Evolutionary conservation across 257 asterid genomes (phyloP), one percentile per base, ranked within the genome.

Genomic region (Cynanchum wilfordii): DNA sequence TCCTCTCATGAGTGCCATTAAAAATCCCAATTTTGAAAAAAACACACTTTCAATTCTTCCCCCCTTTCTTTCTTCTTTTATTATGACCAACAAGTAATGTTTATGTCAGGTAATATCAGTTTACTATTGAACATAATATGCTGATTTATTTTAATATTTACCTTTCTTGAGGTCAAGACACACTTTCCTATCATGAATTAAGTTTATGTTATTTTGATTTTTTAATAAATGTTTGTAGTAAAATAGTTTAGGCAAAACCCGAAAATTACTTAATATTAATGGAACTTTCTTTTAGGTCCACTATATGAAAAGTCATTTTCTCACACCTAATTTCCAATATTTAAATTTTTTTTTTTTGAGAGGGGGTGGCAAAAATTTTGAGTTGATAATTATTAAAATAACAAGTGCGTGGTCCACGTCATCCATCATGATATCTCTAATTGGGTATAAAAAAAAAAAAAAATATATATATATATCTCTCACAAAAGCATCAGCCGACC

Each of bases 321-420:
- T 59, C 59, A 13, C 73, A 57, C 64, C 24, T 2, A 52, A 50
- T 50, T 16, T n/a, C 30, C 54, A 36, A 7, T 4, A 3, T 36
- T 33, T 33, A 4, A 33, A 33, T 33, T 33, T 33, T 33, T 33
- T 33, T 33, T 33, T 33, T 33, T 33, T 33, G 38, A 24, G 33
- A 30, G 33, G 33, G 33, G 33, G 33, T 3, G 1, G 6, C 1
- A 58, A 25, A 27, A 25, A 10, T 25, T 12, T 15, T 27, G 40
- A 5, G 1, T 27, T 30, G 47, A 44, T 42, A 7, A 36, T 42
- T 58, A 55, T 59, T 4, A 22, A 47, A 72, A 59, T 22, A 45
- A 52, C 27, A n/a, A 8, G 30, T 0, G 58, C 30, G 44, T 57
- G 77, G 73, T 64, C 83, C 83, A 79, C 82, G 83, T 82, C 79